phyloP scores from a whole-genome alignment of 305 asterid species.

The Striga hermonthica region DNA sequence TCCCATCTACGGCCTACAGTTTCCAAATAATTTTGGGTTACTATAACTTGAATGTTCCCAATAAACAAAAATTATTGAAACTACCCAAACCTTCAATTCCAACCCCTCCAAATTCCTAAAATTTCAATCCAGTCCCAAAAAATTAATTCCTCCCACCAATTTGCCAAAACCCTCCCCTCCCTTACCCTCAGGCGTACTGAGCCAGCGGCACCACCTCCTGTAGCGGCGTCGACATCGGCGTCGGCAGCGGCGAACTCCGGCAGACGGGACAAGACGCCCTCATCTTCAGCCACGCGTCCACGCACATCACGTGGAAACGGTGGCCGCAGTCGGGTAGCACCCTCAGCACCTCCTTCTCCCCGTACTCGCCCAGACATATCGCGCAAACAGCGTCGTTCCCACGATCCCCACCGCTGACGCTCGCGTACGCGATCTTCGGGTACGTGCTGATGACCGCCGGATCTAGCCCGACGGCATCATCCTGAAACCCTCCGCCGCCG shows the following conservation, averaged over 20 bases:
- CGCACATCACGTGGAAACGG: conserved; percentile 78
- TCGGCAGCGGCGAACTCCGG: conserved; percentile 90
- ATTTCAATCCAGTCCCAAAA: conserved; percentile 14
- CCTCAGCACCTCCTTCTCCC: conserved; percentile 81
- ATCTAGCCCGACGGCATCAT: conserved; percentile 67
- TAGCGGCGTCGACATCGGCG: conserved; percentile 90
- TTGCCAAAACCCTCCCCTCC: conserved; percentile 18
- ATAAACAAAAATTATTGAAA: background rate
- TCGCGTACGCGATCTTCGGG: conserved; percentile 63
- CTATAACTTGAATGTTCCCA: too few species aligned
- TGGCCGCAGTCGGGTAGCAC: conserved; percentile 91
- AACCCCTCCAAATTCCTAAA: conserved; percentile 25
- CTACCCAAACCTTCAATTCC: conserved; percentile 27
- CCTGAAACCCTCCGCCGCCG: conserved; percentile 38
- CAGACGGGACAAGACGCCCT: conserved; percentile 89
- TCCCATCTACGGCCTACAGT: too few species aligned
- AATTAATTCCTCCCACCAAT: background rate
- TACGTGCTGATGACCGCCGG: conserved; percentile 76
- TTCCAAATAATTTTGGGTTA: too few species aligned
- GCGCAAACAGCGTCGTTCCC: conserved; percentile 64
- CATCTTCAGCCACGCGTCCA: conserved; percentile 95
- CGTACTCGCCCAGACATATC: conserved; percentile 79
- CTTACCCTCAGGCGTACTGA: conserved; percentile 65
- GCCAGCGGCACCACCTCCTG: conserved; percentile 98
- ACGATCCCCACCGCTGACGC: conserved; percentile 31